These are phyloP conservation scores for Acer campestre DNA, from an alignment of 345 rosid genomes.

Conservation along the genomic window DNA sequence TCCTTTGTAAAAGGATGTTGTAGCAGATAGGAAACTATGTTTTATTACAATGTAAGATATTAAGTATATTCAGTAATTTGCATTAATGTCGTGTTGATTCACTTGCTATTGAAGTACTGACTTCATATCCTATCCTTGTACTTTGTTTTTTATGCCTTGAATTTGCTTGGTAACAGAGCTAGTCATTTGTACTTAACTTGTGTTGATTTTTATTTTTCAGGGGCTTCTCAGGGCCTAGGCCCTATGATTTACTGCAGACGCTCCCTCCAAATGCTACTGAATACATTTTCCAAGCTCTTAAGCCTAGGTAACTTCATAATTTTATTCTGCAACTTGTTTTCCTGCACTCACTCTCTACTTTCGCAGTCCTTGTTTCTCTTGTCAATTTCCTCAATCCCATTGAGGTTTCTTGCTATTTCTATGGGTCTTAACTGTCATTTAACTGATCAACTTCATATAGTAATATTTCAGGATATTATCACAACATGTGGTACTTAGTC, in stretches of 20 bases:
- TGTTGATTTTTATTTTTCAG: constrained; percentile 31
- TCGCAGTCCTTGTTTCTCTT: background rate
- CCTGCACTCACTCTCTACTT: background rate
- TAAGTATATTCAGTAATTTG: background rate
- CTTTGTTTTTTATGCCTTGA: background rate
- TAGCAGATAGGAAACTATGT: background rate
- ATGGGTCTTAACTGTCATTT: background rate
- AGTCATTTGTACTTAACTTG: constrained; percentile 7
- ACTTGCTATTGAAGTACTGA: background rate
- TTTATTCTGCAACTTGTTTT: background rate
- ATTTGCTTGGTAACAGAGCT: background rate
- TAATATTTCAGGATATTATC: too few species aligned
- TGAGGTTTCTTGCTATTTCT: background rate
- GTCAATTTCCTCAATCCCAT: background rate
- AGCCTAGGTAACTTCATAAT: constrained; percentile 49
- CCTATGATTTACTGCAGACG: constrained; percentile 47
- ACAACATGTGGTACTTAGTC: background rate
- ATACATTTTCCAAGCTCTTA: constrained; percentile 68
- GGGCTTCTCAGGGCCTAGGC: constrained; percentile 30
- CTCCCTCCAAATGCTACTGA: constrained; percentile 60
- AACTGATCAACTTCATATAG: background rate
- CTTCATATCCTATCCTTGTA: background rate
- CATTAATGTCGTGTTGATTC: constrained; percentile 4
- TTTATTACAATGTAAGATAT: background rate
- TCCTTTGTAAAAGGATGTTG: too few species aligned